phyloP scores from a whole-genome alignment of 768 basidiomycete species.

The Tulasnella sp. region DNA sequence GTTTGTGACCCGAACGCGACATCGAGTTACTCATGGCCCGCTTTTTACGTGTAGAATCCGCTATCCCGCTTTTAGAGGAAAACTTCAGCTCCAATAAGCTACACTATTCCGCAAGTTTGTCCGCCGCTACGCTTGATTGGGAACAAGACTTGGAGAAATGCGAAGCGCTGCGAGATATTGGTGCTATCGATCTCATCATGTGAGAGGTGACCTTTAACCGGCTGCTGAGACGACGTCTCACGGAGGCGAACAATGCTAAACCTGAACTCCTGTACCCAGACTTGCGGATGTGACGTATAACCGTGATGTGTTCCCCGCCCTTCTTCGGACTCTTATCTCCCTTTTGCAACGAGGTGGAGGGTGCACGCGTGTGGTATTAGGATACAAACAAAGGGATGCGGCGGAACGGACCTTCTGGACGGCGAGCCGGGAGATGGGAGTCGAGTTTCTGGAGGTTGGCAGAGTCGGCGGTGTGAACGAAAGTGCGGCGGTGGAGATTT shows the following conservation, averaged over 20 bases:
- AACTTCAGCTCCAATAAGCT: conserved; percentile 46
- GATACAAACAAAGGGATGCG: conserved; percentile 79
- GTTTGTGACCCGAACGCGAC: neutral
- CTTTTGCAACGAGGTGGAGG: conserved; percentile 35
- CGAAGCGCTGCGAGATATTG: conserved; percentile 28
- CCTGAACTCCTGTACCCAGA: conserved; percentile 34
- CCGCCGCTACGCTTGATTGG: conserved; percentile 57
- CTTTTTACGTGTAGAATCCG: conserved; percentile 47
- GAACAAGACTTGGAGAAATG: conserved; percentile 41
- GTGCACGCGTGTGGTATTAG: conserved; percentile 45
- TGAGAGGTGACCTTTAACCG: conserved; percentile 33
- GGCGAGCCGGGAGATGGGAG: conserved; percentile 43
- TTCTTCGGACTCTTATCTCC: conserved; percentile 56
- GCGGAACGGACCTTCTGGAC: conserved; percentile 71
- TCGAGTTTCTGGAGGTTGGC: conserved; percentile 51
- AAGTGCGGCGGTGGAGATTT: conserved; percentile 55
- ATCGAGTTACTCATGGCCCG: neutral
- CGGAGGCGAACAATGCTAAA: neutral
- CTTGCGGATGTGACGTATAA: conserved; percentile 95
- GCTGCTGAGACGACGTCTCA: conserved; percentile 1
- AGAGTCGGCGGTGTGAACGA: conserved; percentile 52
- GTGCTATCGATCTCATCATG: conserved; percentile 51
- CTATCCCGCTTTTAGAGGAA: conserved; percentile 66
- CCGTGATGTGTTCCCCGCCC: conserved; percentile 70
- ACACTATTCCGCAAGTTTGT: conserved; percentile 32